Conservation (phyloP, 2,329 filamentous ascomycete species). For the Fusarium sp. region DNA sequence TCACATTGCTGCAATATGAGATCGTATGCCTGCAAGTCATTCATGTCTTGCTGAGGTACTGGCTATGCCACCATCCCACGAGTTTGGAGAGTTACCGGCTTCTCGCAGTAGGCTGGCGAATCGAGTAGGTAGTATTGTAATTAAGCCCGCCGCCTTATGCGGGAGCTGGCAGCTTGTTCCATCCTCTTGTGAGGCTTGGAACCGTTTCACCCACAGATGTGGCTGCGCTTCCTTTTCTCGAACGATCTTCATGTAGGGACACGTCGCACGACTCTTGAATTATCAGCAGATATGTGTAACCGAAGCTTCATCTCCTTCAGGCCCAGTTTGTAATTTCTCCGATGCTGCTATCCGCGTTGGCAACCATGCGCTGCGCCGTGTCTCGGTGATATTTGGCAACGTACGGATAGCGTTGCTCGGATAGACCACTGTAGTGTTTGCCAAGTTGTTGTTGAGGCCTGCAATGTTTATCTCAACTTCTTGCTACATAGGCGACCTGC, state of each 20-base stretch:
- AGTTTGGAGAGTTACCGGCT: conserved; percentile 31
- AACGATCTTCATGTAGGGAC: conserved; percentile 33
- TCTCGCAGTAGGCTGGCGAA: conserved; percentile 13
- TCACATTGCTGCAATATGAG: conserved; percentile 37
- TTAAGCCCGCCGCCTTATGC: conserved; percentile 10
- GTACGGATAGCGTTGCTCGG: conserved; percentile 1
- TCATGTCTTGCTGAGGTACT: conserved; percentile 29
- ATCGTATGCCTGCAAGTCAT: conserved; percentile 45
- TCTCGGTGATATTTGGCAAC: conserved; percentile 4
- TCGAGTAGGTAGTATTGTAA: neutral
- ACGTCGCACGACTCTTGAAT: conserved; percentile 32
- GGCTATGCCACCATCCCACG: conserved; percentile 25
- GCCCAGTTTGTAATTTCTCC: conserved; percentile 24
- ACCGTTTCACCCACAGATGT: conserved; percentile 33
- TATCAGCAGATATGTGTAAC: conserved; percentile 23
- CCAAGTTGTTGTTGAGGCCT: conserved; percentile 25
- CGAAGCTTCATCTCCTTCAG: conserved; percentile 12
- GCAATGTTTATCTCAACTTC: conserved; percentile 20
- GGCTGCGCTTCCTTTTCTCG: conserved; percentile 42
- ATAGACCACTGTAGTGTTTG: conserved; percentile 8
- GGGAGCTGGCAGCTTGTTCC: conserved; percentile 20
- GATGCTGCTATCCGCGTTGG: conserved; percentile 16
- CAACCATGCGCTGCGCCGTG: neutral
- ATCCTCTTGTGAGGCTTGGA: conserved; percentile 15
- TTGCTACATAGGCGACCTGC: conserved; percentile 2